Evolutionary conservation across 2,329 filamentous ascomycete species (phyloP), one percentile per base, ranked within the genome.

Genomic region (Fusarium paranaense): DNA sequence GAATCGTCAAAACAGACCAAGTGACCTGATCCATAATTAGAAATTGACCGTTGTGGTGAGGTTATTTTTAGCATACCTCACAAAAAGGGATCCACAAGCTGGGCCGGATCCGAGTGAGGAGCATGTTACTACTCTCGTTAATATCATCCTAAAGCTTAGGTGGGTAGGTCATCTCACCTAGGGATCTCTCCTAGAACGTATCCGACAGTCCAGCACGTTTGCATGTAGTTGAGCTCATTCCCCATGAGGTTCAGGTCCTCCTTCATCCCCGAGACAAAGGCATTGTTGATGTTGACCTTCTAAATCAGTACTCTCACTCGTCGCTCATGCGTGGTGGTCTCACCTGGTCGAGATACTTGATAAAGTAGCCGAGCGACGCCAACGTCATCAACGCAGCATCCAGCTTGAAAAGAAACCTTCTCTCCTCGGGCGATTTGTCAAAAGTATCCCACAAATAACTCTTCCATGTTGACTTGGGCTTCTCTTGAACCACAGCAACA

Each of bases 161-260:
- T 1, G 1, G 14, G 14, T 0, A 18, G 2, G 3, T 4, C 1
- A 4, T 13, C 58, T 22, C 68, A 77, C 79, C 77, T 80, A 2
- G 83, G 82, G 38, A 82, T 79, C 38, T 85, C 81, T 0, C 83
- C 83, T 76, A 92, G 81, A 0, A 90, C 86, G 72, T 92, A 92
- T 32, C 90, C 90, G 0, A 89, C 83, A 0, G 88, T 91, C 86
- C 89, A 92, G 33, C 85, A 86, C 0, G 88, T 86, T 65, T 81
- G 80, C 76, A 85, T 80, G 32, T 90, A 88, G 69, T 90, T 90
- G 22, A 90, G 82, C 59, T 80, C 74, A 2, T 80, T 79, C 0
- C 79, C 79, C 38, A 86, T 83, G 9, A 91, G 82, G 0, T 80
- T 75, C 4, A 90, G 80, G 30, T 90, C 88, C 66, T 89, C 86